Base-by-base conservation (phyloP, 768 basidiomycete species). In the Omphalotus guepiniiformis region DNA sequence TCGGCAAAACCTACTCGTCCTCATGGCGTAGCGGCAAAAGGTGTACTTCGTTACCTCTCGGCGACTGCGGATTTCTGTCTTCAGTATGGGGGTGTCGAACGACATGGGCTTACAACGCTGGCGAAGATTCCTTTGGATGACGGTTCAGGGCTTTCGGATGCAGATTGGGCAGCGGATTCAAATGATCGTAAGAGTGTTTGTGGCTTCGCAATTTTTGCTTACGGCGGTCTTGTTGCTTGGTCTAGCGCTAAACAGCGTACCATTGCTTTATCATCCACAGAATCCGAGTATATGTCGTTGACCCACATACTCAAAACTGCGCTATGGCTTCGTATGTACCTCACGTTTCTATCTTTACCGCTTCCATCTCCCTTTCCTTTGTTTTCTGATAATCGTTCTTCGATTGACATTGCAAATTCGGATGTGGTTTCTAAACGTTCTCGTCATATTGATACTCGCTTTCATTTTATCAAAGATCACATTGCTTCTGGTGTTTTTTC, bases 241-340 rank as follows among this genome's bases (percentile, higher is more conserved):
- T n/a, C n/a, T n/a, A n/a, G n/a, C n/a, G n/a, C n/a, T n/a, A n/a
- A n/a, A n/a, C n/a, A n/a, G n/a, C n/a, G n/a, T n/a, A n/a, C n/a
- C n/a, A n/a, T n/a, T n/a, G n/a, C n/a, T n/a, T n/a, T n/a, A n/a
- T n/a, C n/a, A n/a, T n/a, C n/a, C n/a, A n/a, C n/a, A n/a, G n/a
- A n/a, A n/a, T n/a, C n/a, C n/a, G n/a, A n/a, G n/a, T 70, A 69
- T 47, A 63, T 72, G 22, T 58, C 64, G 8, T 44, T 58, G 1
- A 46, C 49, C 0, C 46, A 58, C 5, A 63, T 62, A 4, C 49
- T 49, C 5, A 50, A 63, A 35, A 50, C 64, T 32, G 42, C 53
- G 1, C 18, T 60, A 8, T 70, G 64, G 67, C 54, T 69, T 40
- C 35, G 49, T 15, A 48, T 51, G 5, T 49, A 64, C 16, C 15